These are phyloP conservation scores for Porphyrellus cyaneotinctus DNA, from an alignment of 768 basidiomycete genomes.

Conservation along the genomic window DNA sequence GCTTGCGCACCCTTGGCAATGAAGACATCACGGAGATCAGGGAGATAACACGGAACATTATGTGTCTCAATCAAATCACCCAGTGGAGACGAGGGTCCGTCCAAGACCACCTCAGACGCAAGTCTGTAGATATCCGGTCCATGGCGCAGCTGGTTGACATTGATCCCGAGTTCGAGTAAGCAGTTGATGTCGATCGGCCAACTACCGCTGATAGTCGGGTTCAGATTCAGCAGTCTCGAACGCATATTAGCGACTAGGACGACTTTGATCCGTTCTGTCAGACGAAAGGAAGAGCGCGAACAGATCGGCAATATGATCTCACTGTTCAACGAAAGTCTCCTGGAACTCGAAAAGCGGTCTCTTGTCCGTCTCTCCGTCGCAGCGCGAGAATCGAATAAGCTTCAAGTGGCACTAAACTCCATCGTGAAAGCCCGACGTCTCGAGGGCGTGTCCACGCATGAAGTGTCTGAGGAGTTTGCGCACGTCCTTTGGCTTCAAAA, in stretches of 20 bases:
- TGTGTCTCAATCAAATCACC: constrained; percentile 76
- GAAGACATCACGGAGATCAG: constrained; percentile 81
- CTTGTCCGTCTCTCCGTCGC: constrained; percentile 67
- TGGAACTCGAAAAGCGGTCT: constrained; percentile 62
- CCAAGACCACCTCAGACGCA: constrained; percentile 27
- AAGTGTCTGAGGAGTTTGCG: constrained; percentile 77
- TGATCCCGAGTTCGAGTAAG: constrained; percentile 64
- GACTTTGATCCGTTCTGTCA: constrained; percentile 70
- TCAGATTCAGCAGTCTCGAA: constrained; percentile 74
- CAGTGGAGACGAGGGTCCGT: constrained; percentile 48
- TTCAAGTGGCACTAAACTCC: constrained; percentile 85
- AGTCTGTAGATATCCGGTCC: constrained; percentile 32
- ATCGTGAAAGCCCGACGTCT: constrained; percentile 71
- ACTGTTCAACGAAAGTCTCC: constrained; percentile 47
- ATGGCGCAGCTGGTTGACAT: constrained; percentile 47
- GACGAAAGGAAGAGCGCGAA: constrained; percentile 66
- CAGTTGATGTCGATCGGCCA: constrained; percentile 8
- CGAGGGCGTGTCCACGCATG: constrained; percentile 41
- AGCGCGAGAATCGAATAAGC: constrained; percentile 62
- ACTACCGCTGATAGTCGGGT: constrained; percentile 8
- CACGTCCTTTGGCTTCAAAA: constrained; percentile 85
- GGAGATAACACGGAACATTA: constrained; percentile 61
- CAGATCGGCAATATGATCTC: constrained; percentile 70
- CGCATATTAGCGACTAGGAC: constrained; percentile 75
- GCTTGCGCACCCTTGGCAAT: constrained; percentile 60